Evolutionary conservation across 345 rosid genomes (phyloP).

Genomic region (Arabidopsis thaliana): DNA sequence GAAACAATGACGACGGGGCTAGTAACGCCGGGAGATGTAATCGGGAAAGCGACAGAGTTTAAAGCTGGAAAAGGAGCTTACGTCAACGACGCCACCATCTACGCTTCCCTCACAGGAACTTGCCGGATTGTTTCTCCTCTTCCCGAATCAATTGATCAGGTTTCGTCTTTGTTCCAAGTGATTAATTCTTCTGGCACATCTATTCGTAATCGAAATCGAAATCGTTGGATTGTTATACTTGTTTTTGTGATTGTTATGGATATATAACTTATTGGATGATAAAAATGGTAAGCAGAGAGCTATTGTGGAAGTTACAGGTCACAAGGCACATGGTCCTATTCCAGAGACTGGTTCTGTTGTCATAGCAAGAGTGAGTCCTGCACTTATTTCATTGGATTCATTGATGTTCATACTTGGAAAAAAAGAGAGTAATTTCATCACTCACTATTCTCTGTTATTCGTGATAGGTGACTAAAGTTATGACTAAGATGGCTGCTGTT

Average conservation of each 20-base stretch:
- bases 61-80: conserved; percentile 88
- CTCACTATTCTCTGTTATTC: not conserved
- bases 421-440: not conserved
- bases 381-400: not conserved
- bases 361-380: conserved; percentile 69
- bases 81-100: conserved; percentile 62
- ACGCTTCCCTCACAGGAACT: conserved; percentile 79
- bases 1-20: conserved; percentile 41
- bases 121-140: conserved; percentile 57
- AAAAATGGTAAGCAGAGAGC: conserved; percentile 58
- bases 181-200: not conserved
- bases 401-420: not conserved
- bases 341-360: conserved; percentile 88
- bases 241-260: no score
- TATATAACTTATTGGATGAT: not conserved
- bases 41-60: conserved; percentile 65
- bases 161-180: conserved; percentile 32
- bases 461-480: conserved; percentile 80
- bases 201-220: not conserved
- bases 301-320: conserved; percentile 77
- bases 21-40: conserved; percentile 86
- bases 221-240: not conserved
- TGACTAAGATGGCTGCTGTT: conserved; percentile 73
- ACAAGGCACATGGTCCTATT: conserved; percentile 80
- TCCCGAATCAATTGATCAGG: conserved; percentile 77